Evolutionary conservation across 306 rosid species (phyloP).

Genomic region (Prunus persica): Prunus_persica_NCBIv2 NC_034010.1:7812001-7812500

Average conservation of each 20-base stretch:
- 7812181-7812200: not conserved
- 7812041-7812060: slow-evolving; percentile 2
- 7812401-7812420: slow-evolving; percentile 13
- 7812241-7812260: not conserved
- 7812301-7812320: slow-evolving; percentile 13
- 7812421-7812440: slow-evolving; percentile 8
- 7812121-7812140: not conserved
- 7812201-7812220: not conserved
- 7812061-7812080: not conserved
- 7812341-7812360: slow-evolving; percentile 23
- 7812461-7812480: slow-evolving; percentile 1
- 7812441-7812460: slow-evolving; percentile 8
- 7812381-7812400: slow-evolving; percentile 5
- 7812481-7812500: not conserved
- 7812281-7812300: slow-evolving; percentile 9
- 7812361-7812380: slow-evolving; percentile 9
- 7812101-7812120: not conserved
- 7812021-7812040: not conserved
- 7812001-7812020: slow-evolving; percentile 3
- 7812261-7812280: slow-evolving; percentile 16
- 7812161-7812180: not conserved
- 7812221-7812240: slow-evolving; percentile 15
- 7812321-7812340: not conserved
- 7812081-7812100: not conserved
- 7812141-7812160: slow-evolving; percentile 6